phyloP scores from a whole-genome alignment of 1,284 basidiomycete genomes.

The Apiotrichum brassicae region DNA sequence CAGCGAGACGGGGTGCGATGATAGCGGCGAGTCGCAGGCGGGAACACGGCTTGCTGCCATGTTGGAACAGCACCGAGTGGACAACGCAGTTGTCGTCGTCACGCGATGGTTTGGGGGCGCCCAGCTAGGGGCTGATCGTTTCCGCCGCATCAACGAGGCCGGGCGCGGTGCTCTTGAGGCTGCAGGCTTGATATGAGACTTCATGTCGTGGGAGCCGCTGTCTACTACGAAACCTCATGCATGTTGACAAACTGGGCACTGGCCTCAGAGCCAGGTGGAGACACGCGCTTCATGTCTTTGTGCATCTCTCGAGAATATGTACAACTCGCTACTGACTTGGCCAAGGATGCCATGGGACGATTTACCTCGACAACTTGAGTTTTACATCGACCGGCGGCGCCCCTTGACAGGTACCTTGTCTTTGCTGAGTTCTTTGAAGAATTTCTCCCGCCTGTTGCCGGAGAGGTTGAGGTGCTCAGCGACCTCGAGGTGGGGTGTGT shows the following conservation, averaged over 20 bases:
- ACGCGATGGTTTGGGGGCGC: constrained; percentile 51
- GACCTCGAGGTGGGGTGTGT: constrained; percentile 55
- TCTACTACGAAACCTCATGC: too few relatives aligned
- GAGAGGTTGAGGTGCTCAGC: constrained; percentile 49
- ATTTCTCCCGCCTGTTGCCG: constrained; percentile 14
- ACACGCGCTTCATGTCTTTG: too few relatives aligned
- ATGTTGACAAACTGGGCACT: too few relatives aligned
- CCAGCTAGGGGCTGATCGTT: constrained; percentile 77
- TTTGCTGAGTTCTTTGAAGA: constrained; percentile 17
- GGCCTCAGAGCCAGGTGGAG: too few relatives aligned
- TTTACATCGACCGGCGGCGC: constrained; percentile 9
- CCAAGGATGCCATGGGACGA: too few relatives aligned
- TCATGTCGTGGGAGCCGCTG: too few relatives aligned
- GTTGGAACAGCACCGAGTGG: constrained; percentile 64
- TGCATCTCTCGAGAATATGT: too few relatives aligned
- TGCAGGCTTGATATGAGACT: constrained; percentile 49
- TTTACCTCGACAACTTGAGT: too few relatives aligned
- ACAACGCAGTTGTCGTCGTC: constrained; percentile 74
- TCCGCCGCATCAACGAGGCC: constrained; percentile 84
- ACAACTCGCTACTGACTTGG: too few relatives aligned
- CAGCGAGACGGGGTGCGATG: constrained; percentile 62
- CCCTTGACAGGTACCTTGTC: constrained; percentile 22
- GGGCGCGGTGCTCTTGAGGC: constrained; percentile 66
- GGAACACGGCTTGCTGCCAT: constrained; percentile 78
- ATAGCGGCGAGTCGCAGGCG: constrained; percentile 83